Evolutionary conservation across 2,329 filamentous ascomycete species (phyloP), one percentile per base, ranked within the genome.

Genomic region (Sclerotinia subarctica): DNA sequence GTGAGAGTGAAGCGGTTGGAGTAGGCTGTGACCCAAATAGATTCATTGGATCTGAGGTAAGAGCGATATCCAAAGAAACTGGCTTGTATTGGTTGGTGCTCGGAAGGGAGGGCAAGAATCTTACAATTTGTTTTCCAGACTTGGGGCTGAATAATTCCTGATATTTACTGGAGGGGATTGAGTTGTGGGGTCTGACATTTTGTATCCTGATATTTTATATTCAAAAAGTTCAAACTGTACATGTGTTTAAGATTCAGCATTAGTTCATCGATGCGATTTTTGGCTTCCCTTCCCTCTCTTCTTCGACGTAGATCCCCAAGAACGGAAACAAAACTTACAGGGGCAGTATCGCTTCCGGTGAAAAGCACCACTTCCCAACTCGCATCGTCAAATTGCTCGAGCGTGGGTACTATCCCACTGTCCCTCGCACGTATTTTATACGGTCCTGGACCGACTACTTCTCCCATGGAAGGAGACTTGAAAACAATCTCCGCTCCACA

Each of bases 41-140:
- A 65, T 65, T 56, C 38, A 29, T 65, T 65, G 21, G 49, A 32
- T 21, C 26, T 54, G 11, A 65, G 51, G 42, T 56, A 57, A 15
- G 63, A 56, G 21, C 63, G 63, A 26, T 65, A 65, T 5, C 63
- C 63, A 13, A 65, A 57, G 35, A 65, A 65, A n/a, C 63, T 65
- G 24, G 47, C 54, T 17, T 32, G 24, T 26, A 32, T 56, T 47
- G 11, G 24, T 57, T 21, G 26, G 29, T 56, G 32, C 8, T 35
- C n/a, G 15, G 10, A 47, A 17, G 49, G 52, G 7, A 26, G 21
- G 19, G 29, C 24, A 62, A 44, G 13, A 65, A 21, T 65, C 62
- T 64, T 54, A 64, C 62, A n/a, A 64, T 64, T 54, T 64, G 6
- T 64, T 29, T 54, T 54, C 52, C 21, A 65, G 29, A 56, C 17